Base-by-base conservation (phyloP, 73 alveolate genomes). In the Stentor coeruleus region DNA sequence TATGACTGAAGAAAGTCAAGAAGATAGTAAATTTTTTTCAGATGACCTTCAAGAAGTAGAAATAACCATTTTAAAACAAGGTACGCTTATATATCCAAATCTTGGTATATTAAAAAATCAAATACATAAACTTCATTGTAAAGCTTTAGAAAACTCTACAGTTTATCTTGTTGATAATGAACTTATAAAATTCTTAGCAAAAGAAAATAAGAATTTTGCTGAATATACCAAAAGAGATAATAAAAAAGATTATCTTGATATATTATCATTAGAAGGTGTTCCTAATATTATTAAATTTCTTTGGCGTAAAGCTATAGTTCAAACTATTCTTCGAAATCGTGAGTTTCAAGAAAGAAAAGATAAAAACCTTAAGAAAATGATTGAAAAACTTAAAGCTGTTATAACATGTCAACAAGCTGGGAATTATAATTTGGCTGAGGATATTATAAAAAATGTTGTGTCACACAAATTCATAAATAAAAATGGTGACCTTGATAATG, bases 341-440 rank as follows among this genome's bases (percentile, higher is more conserved):
- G 40, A 66, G 37, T 26, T 28, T 1, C 36, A 31, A 11, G 15
- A 40, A 66, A 40, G 42, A 2, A 26, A 31, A 20, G 79, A 20
- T 1, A 40, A 20, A 66, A 20, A 11, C 20, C 33, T 66, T 11
- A 1, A 20, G 2, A 26, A 33, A 66, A 66, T 66, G 0, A 33
- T 31, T 33, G n/a, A 20, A 33, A 66, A 20, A 40, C 36, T 66
- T 11, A 66, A 33, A 33, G 79, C 79, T 15, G 37, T 66, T 20
- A 20, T 66, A 33, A 40, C 79, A 28, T 66, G 79, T 66, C 40
- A 66, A 33, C 40, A 66, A 1, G 79, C 79, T 28, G 37, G 37
- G 11, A 66, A 66, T 33, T 26, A 14, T 66, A 26, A 66, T 1
- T 40, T 66, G 11, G 79, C 79, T 0, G 79, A 66, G 37, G 15